A percentile compares a stretch with the other conserved stretches of the same genome.
These are phyloP conservation scores for Cercospora beticola DNA, from an alignment of 2,329 filamentous ascomycete genomes.

Conservation along the genomic window DNA sequence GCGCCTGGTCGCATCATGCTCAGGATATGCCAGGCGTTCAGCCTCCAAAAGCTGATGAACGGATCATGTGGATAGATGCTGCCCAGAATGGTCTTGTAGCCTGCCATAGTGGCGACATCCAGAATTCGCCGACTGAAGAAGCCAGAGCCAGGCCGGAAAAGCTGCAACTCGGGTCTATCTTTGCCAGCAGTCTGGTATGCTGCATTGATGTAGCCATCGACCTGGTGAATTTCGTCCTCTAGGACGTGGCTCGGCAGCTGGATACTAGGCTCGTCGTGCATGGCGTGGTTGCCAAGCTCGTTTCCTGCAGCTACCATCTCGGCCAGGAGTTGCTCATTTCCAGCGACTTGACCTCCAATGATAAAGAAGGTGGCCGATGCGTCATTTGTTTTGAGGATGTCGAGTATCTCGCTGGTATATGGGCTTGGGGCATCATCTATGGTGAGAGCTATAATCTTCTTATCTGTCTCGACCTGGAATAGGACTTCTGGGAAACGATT, in stretches of 20 bases:
- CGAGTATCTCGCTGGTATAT: slow-evolving; percentile 68
- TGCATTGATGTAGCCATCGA: slow-evolving; percentile 60
- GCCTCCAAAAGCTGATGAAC: slow-evolving; percentile 67
- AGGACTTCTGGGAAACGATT: slow-evolving; percentile 74
- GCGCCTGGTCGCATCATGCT: slow-evolving; percentile 75
- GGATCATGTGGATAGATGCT: slow-evolving; percentile 88
- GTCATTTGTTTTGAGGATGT: slow-evolving; percentile 62
- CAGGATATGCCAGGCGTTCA: slow-evolving; percentile 77
- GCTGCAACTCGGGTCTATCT: slow-evolving; percentile 54
- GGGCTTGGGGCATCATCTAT: slow-evolving; percentile 82
- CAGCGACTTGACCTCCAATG: slow-evolving; percentile 73
- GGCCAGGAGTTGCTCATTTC: slow-evolving; percentile 50
- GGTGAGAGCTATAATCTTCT: slow-evolving; percentile 74
- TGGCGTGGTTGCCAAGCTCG: slow-evolving; percentile 79
- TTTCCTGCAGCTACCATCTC: slow-evolving; percentile 55
- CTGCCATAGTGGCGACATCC: slow-evolving; percentile 56
- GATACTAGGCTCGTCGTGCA: slow-evolving; percentile 77
- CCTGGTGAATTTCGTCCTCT: slow-evolving; percentile 60
- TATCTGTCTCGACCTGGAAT: slow-evolving; percentile 62
- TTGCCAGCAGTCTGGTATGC: slow-evolving; percentile 52
- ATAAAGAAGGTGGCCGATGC: slow-evolving; percentile 85
- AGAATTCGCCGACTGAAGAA: slow-evolving; percentile 76
- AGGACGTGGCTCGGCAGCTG: slow-evolving; percentile 61
- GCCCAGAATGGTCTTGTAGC: slow-evolving; percentile 74
- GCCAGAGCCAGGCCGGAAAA: slow-evolving; percentile 81